These are phyloP conservation scores for Agaricus sinodeliciosus DNA, from an alignment of 768 basidiomycete genomes.

Conservation along the genomic window DNA sequence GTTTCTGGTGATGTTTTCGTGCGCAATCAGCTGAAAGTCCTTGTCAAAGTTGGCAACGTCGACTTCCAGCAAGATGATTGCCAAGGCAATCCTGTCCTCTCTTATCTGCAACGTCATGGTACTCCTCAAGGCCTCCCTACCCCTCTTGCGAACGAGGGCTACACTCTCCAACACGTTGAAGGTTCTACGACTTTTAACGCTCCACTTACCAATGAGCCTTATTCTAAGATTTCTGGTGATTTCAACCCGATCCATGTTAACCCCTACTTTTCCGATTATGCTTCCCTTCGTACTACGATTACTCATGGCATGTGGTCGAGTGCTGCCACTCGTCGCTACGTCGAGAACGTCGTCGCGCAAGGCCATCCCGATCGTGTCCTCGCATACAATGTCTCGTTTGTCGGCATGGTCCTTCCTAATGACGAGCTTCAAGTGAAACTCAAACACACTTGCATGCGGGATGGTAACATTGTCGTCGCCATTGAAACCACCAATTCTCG, in stretches of 20 bases:
- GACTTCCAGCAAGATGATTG: constrained; percentile 83
- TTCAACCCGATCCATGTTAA: constrained; percentile 99
- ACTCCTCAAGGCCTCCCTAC: constrained; percentile 66
- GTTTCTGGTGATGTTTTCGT: constrained; percentile 85
- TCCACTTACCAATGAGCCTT: constrained; percentile 90
- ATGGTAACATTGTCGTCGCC: constrained; percentile 88
- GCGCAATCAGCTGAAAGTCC: constrained; percentile 80
- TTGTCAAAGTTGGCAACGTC: constrained; percentile 85
- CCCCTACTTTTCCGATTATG: constrained; percentile 95
- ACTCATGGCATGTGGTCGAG: constrained; percentile 98
- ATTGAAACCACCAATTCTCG: constrained; percentile 79
- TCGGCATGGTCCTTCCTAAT: constrained; percentile 93
- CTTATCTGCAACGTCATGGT: constrained; percentile 92
- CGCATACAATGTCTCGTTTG: constrained; percentile 89
- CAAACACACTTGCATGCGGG: constrained; percentile 85
- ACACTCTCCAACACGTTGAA: constrained; percentile 65
- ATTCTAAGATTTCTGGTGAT: constrained; percentile 93
- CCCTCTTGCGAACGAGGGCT: constrained; percentile 81
- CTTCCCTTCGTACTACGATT: constrained; percentile 90
- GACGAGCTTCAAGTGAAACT: constrained; percentile 84
- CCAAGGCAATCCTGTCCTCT: constrained; percentile 88
- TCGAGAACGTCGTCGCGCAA: constrained; percentile 92
- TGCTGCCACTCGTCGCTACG: constrained; percentile 86
- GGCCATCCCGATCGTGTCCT: constrained; percentile 89
- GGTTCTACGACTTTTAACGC: constrained; percentile 66